phyloP scores from a whole-genome alignment of 345 rosid species.

The rapeseed (Brassica napus) region Da-Ae NC_063451.1:20747001-20747500 shows the following conservation, averaged over 20 bases:
- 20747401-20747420: conserved; percentile 87
- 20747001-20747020: conserved; percentile 70
- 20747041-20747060: conserved; percentile 76
- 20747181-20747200: conserved; percentile 92
- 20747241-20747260: conserved; percentile 56
- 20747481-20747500: conserved; percentile 67
- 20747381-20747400: conserved; percentile 85
- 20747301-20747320: conserved; percentile 21
- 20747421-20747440: conserved; percentile 86
- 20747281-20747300: conserved; percentile 28
- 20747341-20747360: conserved; percentile 91
- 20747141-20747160: neutral
- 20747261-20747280: conserved; percentile 50
- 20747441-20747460: conserved; percentile 92
- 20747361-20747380: conserved; percentile 78
- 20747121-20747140: conserved; percentile 9
- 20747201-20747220: conserved; percentile 95
- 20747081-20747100: conserved; percentile 96
- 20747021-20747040: conserved; percentile 83
- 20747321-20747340: conserved; percentile 53
- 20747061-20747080: conserved; percentile 83
- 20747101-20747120: conserved; percentile 33
- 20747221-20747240: conserved; percentile 90
- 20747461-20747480: conserved; percentile 93
- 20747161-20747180: conserved; percentile 65